Evolutionary conservation across 345 rosid genomes (phyloP), one percentile per base, ranked within the genome.

Genomic region (Hibiscus mutabilis): DNA sequence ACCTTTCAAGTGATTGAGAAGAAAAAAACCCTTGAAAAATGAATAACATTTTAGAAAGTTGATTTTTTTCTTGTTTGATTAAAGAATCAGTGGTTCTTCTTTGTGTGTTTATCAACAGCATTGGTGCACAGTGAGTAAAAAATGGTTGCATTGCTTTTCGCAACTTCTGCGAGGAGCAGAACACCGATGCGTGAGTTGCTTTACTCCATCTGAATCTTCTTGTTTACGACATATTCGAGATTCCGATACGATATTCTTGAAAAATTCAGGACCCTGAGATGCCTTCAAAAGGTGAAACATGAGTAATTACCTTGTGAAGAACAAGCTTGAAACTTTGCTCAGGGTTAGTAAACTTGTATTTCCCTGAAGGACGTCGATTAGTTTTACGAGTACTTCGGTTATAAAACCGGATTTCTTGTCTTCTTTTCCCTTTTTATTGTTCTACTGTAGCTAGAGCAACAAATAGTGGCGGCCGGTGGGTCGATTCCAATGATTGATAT

Each of bases 381-480:
- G 59, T 55, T 55, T 49, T 49, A 49, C 18, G 18, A 49, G 59
- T 21, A 9, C 14, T 25, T 73, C 11, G n/a, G 31, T 42, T 63
- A 5, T 22, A 14, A 40, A 22, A 24, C 55, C 15, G 21, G 37
- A 15, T 7, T 22, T 44, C 15, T 22, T 64, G 5, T 64, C 11
- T 42, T 40, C 18, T 18, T 10, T 31, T 14, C 13, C 21, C 14
- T 3, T 49, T 58, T 69, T 31, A 2, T 29, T 69, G 25, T n/a
- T 73, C 2, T 52, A 31, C 69, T 75, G 81, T 87, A 94, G 99
- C 67, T 91, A 83, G 97, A 94, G 89, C 93, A 87, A 74, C 96
- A 94, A 77, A 86, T 94, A 69, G 86, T 86, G 80, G 92, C 96
- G 14, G 92, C 90, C 68, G 97, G 99, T 65, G 96, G 97, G 76